Conservation (phyloP, 768 basidiomycete species). For the Fibroporia radiculosa region DNA sequence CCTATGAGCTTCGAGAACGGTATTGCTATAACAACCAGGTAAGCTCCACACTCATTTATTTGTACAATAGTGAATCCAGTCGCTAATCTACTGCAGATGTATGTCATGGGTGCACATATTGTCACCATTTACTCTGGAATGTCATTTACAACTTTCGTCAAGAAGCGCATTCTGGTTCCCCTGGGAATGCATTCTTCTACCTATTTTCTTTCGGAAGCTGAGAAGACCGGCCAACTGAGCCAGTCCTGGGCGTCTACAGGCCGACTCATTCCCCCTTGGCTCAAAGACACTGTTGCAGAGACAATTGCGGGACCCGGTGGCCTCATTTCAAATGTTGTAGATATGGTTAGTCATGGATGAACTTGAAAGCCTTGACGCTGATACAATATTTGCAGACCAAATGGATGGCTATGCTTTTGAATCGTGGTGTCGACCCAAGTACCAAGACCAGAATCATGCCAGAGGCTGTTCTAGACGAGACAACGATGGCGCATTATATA, state of each 20-base stretch:
- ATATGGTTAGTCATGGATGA: constrained; percentile 28
- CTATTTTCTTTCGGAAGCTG: constrained; percentile 28
- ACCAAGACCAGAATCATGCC: constrained; percentile 30
- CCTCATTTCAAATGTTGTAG: constrained; percentile 33
- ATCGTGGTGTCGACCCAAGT: constrained; percentile 25
- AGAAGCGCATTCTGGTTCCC: constrained; percentile 32
- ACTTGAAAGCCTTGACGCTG: background rate
- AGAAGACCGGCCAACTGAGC: constrained; percentile 24
- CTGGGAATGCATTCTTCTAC: constrained; percentile 36
- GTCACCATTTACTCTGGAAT: constrained; percentile 26
- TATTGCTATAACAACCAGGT: constrained; percentile 35
- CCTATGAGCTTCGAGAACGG: constrained; percentile 30
- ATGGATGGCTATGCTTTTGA: constrained; percentile 33
- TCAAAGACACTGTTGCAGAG: constrained; percentile 21
- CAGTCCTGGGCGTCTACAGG: constrained; percentile 27
- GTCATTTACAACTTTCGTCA: constrained; percentile 33
- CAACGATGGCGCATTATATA: constrained; percentile 27
- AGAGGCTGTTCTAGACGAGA: constrained; percentile 20
- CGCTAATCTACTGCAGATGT: constrained; percentile 29
- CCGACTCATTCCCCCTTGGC: constrained; percentile 28
- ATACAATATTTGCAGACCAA: constrained; percentile 22
- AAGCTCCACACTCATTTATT: background rate
- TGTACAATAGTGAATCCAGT: background rate
- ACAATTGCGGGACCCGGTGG: constrained; percentile 33
- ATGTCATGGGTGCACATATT: constrained; percentile 27